phyloP scores from a whole-genome alignment of 208 protist species.

The Leishmania aethiopica region DNA sequence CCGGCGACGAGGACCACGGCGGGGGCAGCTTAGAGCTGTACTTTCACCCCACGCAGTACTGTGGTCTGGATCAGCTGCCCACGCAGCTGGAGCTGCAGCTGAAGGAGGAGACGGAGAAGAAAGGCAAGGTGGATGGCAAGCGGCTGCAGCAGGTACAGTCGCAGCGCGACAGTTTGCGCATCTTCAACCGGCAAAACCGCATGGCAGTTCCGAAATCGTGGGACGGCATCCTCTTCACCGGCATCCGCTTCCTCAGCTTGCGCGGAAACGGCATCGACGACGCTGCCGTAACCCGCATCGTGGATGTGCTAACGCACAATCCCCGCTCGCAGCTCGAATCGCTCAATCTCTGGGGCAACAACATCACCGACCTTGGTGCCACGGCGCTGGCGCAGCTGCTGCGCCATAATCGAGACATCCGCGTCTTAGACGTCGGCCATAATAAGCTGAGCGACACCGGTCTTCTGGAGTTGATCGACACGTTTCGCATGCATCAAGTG shows the following conservation, averaged over 20 bases:
- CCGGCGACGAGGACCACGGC: slow-evolving; percentile 1
- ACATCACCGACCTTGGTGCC: slow-evolving; percentile 76
- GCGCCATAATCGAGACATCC: slow-evolving; percentile 56
- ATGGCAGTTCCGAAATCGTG: slow-evolving; percentile 69
- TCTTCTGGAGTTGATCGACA: slow-evolving; percentile 61
- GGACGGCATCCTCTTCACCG: slow-evolving; percentile 75
- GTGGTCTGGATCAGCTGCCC: slow-evolving; percentile 60
- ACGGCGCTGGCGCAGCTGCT: slow-evolving; percentile 60
- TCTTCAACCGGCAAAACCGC: slow-evolving; percentile 67
- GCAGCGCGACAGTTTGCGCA: slow-evolving; percentile 63
- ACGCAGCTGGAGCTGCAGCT: slow-evolving; percentile 71
- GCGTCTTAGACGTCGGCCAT: slow-evolving; percentile 79
- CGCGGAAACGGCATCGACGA: slow-evolving; percentile 86
- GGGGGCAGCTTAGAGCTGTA: slow-evolving; percentile 37
- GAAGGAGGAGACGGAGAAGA: slow-evolving; percentile 77
- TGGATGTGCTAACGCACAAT: slow-evolving; percentile 49
- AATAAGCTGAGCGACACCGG: slow-evolving; percentile 82
- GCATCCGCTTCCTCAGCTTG: slow-evolving; percentile 75
- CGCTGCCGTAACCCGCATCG: slow-evolving; percentile 43
- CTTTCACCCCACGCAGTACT: slow-evolving; percentile 72
- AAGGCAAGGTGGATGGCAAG: slow-evolving; percentile 84
- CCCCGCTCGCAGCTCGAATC: slow-evolving; percentile 70
- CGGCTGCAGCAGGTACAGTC: slow-evolving; percentile 74
- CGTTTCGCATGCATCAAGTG: slow-evolving; percentile 74
- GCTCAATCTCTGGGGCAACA: slow-evolving; percentile 90